phyloP scores from a whole-genome alignment of 176 grass and related monocot species.

The Oryza meridionalis region DNA sequence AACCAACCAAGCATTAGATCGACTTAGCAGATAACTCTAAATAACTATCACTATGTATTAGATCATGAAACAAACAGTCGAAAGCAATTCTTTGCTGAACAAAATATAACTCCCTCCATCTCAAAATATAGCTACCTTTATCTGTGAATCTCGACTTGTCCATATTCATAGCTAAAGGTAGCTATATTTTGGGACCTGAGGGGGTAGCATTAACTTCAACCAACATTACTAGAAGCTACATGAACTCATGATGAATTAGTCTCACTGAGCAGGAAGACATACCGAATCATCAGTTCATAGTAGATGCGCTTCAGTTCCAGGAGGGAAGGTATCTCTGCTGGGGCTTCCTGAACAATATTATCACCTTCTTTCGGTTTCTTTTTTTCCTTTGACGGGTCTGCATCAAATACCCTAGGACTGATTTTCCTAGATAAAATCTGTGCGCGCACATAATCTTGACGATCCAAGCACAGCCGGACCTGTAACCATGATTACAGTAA shows the following conservation, averaged over 20 bases:
- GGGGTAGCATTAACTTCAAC: not conserved
- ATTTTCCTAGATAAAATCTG: constrained; percentile 98
- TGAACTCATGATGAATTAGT: not conserved
- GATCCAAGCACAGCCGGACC: constrained; percentile 91
- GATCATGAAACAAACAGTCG: not conserved
- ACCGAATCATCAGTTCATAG: constrained; percentile 94
- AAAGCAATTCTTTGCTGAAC: not conserved
- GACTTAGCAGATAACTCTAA: not conserved
- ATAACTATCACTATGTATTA: not conserved
- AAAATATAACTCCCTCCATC: not conserved
- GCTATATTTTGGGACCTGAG: too few relatives aligned
- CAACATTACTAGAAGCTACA: not conserved
- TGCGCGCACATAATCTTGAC: constrained; percentile 83
- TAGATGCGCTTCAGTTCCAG: constrained; percentile 91
- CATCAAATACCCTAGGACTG: constrained; percentile 82
- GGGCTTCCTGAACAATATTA: constrained; percentile 85
- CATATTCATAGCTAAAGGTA: too few relatives aligned
- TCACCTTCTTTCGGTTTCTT: constrained; percentile 95
- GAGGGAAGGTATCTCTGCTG: constrained; percentile 80
- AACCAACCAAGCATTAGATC: not conserved
- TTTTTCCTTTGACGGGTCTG: constrained; percentile 81
- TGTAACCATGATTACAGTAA: constrained; percentile 37
- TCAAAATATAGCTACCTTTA: too few relatives aligned
- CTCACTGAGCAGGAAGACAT: constrained; percentile 34
- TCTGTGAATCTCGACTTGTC: too few relatives aligned